Percentiles rank a stretch among this genome's conserved stretches.
Evolutionary conservation across 2,329 filamentous ascomycete species (phyloP).

Genomic region (Aspergillus hiratsukae): DNA sequence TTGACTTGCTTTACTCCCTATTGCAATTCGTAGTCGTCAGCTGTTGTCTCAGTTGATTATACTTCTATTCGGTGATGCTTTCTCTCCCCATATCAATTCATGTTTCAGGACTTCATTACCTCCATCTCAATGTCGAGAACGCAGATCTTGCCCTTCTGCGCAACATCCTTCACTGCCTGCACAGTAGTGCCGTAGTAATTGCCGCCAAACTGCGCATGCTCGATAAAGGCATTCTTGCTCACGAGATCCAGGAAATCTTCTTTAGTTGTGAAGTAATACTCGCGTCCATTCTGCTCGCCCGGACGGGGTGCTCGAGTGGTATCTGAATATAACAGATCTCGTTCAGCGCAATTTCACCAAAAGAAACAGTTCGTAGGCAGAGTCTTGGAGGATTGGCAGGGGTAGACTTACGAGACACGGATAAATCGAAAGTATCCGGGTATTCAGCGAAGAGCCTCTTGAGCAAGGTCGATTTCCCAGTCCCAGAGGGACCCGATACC

Average conservation of each 20-base stretch:
- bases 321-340: conserved; percentile 44
- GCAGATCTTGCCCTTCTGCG: conserved; percentile 66
- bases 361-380: neutral
- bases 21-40: conserved; percentile 2
- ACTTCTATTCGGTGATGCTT: neutral
- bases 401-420: conserved; percentile 32
- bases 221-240: conserved; percentile 69
- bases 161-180: conserved; percentile 71
- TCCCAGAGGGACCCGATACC: conserved; percentile 39
- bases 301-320: conserved; percentile 74
- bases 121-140: conserved; percentile 97
- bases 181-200: conserved; percentile 86
- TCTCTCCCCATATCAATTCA: neutral
- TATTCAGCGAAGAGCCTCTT: conserved; percentile 39
- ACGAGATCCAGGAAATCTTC: conserved; percentile 66
- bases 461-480: conserved; percentile 42
- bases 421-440: conserved; percentile 42
- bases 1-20: conserved; percentile 90
- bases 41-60: neutral
- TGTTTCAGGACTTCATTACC: conserved; percentile 42
- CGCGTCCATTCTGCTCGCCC: conserved; percentile 68
- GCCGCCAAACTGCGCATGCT: conserved; percentile 78
- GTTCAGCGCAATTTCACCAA: neutral
- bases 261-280: conserved; percentile 75
- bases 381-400: conserved; percentile 4